A percentile compares a stretch with the other conserved stretches of the same genome.
These are phyloP conservation scores for Pyrus hybrid DNA, from an alignment of 331 rosid genomes.

Conservation along the genomic window DNA sequence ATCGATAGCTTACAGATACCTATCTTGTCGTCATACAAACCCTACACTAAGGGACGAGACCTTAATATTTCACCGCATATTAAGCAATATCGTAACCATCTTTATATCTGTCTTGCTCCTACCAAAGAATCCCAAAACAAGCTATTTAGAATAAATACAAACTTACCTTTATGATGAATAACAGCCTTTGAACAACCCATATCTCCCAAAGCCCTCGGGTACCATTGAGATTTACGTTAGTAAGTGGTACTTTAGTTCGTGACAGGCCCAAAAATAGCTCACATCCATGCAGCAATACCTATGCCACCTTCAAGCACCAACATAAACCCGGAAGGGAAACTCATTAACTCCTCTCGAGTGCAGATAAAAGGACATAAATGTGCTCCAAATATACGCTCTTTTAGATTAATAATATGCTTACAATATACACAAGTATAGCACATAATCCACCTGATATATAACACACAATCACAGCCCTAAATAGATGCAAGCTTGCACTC, in stretches of 20 bases:
- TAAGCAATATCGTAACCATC: neutral
- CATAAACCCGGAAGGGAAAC: neutral
- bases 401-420: neutral
- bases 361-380: neutral
- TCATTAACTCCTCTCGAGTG: neutral
- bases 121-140: neutral
- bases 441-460: neutral
- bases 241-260: conserved; percentile 16
- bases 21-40: neutral
- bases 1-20: neutral
- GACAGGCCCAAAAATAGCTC: conserved; percentile 23
- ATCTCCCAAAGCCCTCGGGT: conserved; percentile 62
- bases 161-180: conserved; percentile 50
- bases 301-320: conserved; percentile 20
- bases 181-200: conserved; percentile 60
- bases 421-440: neutral
- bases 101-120: neutral
- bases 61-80: neutral
- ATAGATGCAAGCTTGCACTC: neutral
- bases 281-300: conserved; percentile 17
- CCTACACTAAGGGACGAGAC: neutral
- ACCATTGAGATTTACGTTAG: conserved; percentile 45
- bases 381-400: neutral
- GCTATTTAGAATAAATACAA: neutral
- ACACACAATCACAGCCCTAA: neutral